Conservation (phyloP, 2,329 filamentous ascomycete species). For the Talaromyces pinophilus region DNA sequence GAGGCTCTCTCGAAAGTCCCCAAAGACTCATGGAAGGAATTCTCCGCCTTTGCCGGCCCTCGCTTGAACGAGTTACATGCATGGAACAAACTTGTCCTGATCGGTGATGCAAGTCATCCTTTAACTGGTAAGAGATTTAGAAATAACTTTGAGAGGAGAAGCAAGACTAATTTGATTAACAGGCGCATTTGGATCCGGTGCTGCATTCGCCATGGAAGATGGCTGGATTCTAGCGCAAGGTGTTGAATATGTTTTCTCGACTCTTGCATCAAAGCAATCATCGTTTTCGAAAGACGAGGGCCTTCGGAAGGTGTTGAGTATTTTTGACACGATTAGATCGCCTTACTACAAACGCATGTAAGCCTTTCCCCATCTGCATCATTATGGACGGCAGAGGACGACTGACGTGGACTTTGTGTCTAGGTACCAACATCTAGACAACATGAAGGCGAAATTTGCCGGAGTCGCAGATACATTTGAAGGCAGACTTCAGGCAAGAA, state of each 20-base stretch:
- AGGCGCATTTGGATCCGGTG: slow-evolving; percentile 49
- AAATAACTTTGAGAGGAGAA: background rate
- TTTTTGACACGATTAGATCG: slow-evolving; percentile 42
- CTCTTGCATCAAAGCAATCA: background rate
- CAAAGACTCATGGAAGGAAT: slow-evolving; percentile 49
- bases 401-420: background rate
- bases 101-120: slow-evolving; percentile 59
- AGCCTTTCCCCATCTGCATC: slow-evolving; percentile 10
- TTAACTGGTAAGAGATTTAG: slow-evolving; percentile 43
- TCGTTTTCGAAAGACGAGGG: slow-evolving; percentile 23
- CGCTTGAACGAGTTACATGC: slow-evolving; percentile 44
- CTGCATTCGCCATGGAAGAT: slow-evolving; percentile 37
- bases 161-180: background rate
- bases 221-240: slow-evolving; percentile 47
- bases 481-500: slow-evolving; percentile 31
- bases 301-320: slow-evolving; percentile 31
- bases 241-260: slow-evolving; percentile 28
- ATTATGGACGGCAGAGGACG: background rate
- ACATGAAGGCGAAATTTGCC: slow-evolving; percentile 23
- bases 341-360: slow-evolving; percentile 45
- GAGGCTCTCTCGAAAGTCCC: slow-evolving; percentile 44
- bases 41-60: slow-evolving; percentile 52
- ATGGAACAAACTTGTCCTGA: slow-evolving; percentile 52
- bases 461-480: slow-evolving; percentile 30
- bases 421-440: slow-evolving; percentile 22